Evolutionary conservation across 768 basidiomycete species (phyloP), one percentile per base, ranked within the genome.

Genomic region (Leccinellum luteum): DNA sequence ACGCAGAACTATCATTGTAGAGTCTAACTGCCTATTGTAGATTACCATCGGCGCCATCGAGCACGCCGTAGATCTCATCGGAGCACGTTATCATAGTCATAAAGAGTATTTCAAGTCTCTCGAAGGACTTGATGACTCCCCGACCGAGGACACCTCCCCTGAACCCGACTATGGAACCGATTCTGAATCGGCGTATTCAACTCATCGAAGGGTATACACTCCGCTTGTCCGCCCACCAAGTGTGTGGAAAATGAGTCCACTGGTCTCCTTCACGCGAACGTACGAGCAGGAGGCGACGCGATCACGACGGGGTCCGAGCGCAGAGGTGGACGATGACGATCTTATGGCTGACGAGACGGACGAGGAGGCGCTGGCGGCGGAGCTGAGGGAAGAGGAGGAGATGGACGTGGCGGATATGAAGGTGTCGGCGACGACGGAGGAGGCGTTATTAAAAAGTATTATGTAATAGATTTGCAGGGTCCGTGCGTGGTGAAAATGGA

Each of bases 31-130:
- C 47, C 23, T 55, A 56, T 58, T 28, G 15, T 57, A 86, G 83
- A 74, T 84, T 31, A 70, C 76, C 3, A 53, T 64, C 8, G 65
- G 73, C 15, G 77, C 79, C 52, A 74, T 89, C 48, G 69, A 75
- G 19, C 79, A 80, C 45, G 84, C 81, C 10, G 62, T 85, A 43
- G 74, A 78, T 19, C 74, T 79, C 48, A 73, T 82, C 66, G 82
- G 80, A 2, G 67, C 75, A 21, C 64, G 69, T 12, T 65, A 67
- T 47, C 60, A 68, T 15, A 75, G 66, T 63, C 79, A 77, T 61
- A 69, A 74, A 30, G 61, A 66, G n/a, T 76, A 79, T 66, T 80
- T 85, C 53, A 63, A 72, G 21, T 64, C 67, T 31, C 60, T 81
- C 12, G 53, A 75, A 38, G 56, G 47, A 27, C 47, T 58, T 7